Evolutionary conservation across 2,329 filamentous ascomycete genomes (phyloP), one percentile per base, ranked within the genome.

Genomic region (Monosporascus sp.): DNA sequence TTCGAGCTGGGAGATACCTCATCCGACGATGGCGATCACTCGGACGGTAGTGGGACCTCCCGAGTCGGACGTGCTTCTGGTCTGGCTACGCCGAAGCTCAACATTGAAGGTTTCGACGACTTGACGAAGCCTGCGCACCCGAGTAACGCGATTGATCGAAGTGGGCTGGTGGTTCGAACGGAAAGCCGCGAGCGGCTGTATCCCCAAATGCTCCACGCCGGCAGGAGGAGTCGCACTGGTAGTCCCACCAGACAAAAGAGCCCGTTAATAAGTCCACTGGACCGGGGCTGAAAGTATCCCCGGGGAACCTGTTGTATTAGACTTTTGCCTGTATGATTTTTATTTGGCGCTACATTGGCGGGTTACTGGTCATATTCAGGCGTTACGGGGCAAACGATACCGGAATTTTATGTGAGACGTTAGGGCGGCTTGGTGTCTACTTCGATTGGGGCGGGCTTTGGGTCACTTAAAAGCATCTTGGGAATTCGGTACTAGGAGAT

Each of bases 181-280:
- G 93, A 97, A 66, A 96, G 90, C 66, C 79, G 90, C 50, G 94
- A 97, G 66, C 79, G 89, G 53, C 71, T 97, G 38, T 77, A 80
- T 17, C 79, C 82, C 15, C 77, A 79, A 53, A 76, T 80, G 71
- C 67, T 82, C 55, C 79, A 74, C 48, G 79, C 79, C 2, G 81
- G 82, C 24, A 69, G 82, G 68, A 74, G 81, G 66, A 83, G 81
- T 68, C 73, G 81, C 52, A 74, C 78, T 17, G 75, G 72, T 20
- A 84, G 81, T 61, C 81, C 80, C 8, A 84, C 82, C 9, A 73
- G 82, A 60, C 60, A 78, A 56, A 85, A 84, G 66, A 84, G 80
- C 55, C 79, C 81, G 1, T 65, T 82, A 47, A 77, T 80, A 73
- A 70, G 73, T 45, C 74, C 80, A 17, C 56, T 81, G 50, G 66